phyloP scores from a whole-genome alignment of 83 land plant species.

The Picea mariana region DNA sequence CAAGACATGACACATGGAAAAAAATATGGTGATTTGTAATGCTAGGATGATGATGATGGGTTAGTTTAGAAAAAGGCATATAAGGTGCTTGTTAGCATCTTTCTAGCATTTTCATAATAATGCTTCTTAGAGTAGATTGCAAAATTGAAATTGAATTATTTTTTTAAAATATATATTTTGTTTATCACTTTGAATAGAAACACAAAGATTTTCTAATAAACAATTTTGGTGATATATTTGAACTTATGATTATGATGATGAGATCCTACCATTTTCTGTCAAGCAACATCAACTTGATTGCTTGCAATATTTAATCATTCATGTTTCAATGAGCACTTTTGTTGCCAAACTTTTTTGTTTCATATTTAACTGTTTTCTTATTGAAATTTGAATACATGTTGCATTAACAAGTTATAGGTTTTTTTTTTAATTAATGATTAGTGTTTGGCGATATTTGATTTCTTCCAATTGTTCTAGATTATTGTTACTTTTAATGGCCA shows the following conservation, averaged over 20 bases:
- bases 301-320: slow-evolving; percentile 63
- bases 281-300: slow-evolving; percentile 82
- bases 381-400: not conserved
- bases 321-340: slow-evolving; percentile 59
- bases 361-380: not conserved
- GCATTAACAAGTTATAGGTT: not conserved
- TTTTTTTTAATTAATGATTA: not conserved
- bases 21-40: not conserved
- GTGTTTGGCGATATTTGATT: not conserved
- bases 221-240: slow-evolving; percentile 59
- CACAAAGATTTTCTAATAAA: slow-evolving; percentile 43
- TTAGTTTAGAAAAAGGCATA: slow-evolving; percentile 90
- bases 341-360: not conserved
- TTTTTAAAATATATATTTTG: not conserved
- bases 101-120: slow-evolving; percentile 2
- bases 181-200: slow-evolving; percentile 32
- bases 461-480: not conserved
- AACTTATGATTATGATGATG: slow-evolving; percentile 49
- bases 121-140: not conserved
- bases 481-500: not conserved
- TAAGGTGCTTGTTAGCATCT: slow-evolving; percentile 79
- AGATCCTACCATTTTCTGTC: slow-evolving; percentile 79
- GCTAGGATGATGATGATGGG: slow-evolving; percentile 72
- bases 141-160: not conserved
- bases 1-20: not conserved